Percentiles rank a stretch among this genome's conserved stretches.
Conservation (phyloP, 2,329 filamentous ascomycete species). For the Herpotrichia juniperi region DNA sequence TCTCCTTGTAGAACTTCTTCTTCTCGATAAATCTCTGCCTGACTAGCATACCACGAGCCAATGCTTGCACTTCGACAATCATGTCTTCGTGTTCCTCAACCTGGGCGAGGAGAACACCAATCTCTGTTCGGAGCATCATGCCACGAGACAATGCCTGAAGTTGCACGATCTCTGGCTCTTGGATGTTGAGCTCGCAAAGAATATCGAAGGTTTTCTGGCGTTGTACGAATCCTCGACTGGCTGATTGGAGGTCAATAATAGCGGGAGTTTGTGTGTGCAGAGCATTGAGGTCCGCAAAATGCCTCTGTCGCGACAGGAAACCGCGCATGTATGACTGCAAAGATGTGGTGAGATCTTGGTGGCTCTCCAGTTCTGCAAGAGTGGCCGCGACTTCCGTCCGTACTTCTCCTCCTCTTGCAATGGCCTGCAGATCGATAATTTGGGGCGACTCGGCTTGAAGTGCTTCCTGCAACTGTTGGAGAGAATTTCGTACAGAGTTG, state of each 20-base stretch:
- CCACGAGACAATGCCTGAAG: slow-evolving; percentile 80
- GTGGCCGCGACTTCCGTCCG: slow-evolving; percentile 38
- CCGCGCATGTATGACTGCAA: slow-evolving; percentile 62
- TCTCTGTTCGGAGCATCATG: slow-evolving; percentile 75
- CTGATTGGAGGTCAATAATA: slow-evolving; percentile 70
- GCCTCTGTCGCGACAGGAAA: slow-evolving; percentile 51
- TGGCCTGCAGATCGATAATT: slow-evolving; percentile 48
- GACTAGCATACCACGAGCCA: slow-evolving; percentile 74
- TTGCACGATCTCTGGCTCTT: slow-evolving; percentile 69
- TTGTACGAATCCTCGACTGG: slow-evolving; percentile 68
- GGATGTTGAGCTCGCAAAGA: slow-evolving; percentile 72
- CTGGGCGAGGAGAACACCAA: slow-evolving; percentile 76
- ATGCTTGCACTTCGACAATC: slow-evolving; percentile 76
- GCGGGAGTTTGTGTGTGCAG: slow-evolving; percentile 64
- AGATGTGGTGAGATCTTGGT: slow-evolving; percentile 51
- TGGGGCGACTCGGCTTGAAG: slow-evolving; percentile 37
- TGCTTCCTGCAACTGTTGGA: slow-evolving; percentile 37
- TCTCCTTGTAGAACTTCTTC: slow-evolving; percentile 86
- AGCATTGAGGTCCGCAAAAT: slow-evolving; percentile 54
- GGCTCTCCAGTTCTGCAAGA: slow-evolving; percentile 49
- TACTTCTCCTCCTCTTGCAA: slow-evolving; percentile 43
- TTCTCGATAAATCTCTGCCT: slow-evolving; percentile 81
- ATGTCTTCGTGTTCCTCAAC: slow-evolving; percentile 84
- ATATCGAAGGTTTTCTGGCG: slow-evolving; percentile 67
- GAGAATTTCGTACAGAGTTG: slow-evolving; percentile 34